Conservation (phyloP, 331 rosid genomes). For the Pyracantha coccinea region DNA sequence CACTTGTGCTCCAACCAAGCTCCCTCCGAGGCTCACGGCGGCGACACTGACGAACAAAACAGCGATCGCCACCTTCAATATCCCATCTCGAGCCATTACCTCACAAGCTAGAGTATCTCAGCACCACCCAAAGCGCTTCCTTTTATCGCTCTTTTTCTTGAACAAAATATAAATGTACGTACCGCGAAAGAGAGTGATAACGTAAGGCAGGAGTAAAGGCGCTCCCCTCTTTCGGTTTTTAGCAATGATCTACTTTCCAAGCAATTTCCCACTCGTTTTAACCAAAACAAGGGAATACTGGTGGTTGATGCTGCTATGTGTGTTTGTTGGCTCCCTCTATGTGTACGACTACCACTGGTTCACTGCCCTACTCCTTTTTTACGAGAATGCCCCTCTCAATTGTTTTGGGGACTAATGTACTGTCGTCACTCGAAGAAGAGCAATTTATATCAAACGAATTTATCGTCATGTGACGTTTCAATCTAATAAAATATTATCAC, state of each 20-base stretch:
- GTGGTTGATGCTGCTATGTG: neutral
- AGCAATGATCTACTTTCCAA: neutral
- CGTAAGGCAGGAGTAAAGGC: neutral
- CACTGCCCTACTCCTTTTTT: neutral
- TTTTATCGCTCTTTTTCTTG: neutral
- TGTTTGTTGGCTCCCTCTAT: neutral
- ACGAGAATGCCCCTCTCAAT: neutral
- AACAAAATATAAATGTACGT: neutral
- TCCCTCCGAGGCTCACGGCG: conserved; percentile 21
- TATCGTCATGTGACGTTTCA: too few species aligned
- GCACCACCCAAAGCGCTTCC: neutral
- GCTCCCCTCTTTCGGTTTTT: neutral
- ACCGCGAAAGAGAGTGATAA: neutral
- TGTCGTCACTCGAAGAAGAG: neutral
- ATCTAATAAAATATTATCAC: too few species aligned
- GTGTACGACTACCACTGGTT: neutral
- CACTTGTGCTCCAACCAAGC: conserved; percentile 25
- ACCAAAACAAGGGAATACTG: neutral
- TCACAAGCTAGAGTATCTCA: neutral
- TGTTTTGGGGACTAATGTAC: neutral
- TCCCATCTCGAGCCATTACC: neutral
- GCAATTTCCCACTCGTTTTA: neutral
- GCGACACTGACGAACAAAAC: conserved; percentile 1
- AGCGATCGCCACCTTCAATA: neutral
- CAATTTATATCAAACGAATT: too few species aligned